Evolutionary conservation across 768 basidiomycete species (phyloP), one percentile per base, ranked within the genome.

Genomic region (Hypsizygus marmoreus): DNA sequence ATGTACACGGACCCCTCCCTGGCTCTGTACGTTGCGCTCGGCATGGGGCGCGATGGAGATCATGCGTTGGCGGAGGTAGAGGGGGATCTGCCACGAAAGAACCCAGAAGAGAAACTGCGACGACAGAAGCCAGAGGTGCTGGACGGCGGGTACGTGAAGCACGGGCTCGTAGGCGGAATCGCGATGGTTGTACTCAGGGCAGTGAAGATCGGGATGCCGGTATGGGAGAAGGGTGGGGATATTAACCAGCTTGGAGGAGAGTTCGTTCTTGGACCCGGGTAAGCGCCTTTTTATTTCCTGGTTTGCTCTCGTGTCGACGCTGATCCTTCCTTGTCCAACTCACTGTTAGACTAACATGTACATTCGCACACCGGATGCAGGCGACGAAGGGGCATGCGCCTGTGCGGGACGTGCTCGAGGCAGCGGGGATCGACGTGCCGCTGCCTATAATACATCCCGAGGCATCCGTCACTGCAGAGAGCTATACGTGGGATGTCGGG

Each of bases 341-440:
- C 47, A n/a, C 23, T 55, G 14, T 19, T 50, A 86, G 89, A 6
- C 62, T 88, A 53, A 75, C 71, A 8, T 88, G 85, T 54, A 67
- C 76, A 6, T 95, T 79, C 59, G 86, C 89, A 0, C 91, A 94
- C 67, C 82, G 92, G 5, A 97, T 97, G 93, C 82, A 77, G 35
- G 82, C 70, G 11, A 73, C 88, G 1, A 78, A 82, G 33, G 80
- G 79, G 4, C 93, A 97, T 54, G 81, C 83, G 0, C 81, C 88
- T 1, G 84, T 95, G 40, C 62, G 71, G 39, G 79, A 79, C 24
- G 81, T 92, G 13, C 77, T 93, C 29, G 68, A 74, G 26, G 79
- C 80, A 3, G 86, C 89, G 12, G 69, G 70, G 9, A 49, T 72
- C 14, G 43, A 45, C 13, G 28, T 59, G 5, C 57, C 47, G 12